These are phyloP conservation scores for Rhodamnia argentea DNA, from an alignment of 345 rosid genomes.

Conservation along the genomic window DNA sequence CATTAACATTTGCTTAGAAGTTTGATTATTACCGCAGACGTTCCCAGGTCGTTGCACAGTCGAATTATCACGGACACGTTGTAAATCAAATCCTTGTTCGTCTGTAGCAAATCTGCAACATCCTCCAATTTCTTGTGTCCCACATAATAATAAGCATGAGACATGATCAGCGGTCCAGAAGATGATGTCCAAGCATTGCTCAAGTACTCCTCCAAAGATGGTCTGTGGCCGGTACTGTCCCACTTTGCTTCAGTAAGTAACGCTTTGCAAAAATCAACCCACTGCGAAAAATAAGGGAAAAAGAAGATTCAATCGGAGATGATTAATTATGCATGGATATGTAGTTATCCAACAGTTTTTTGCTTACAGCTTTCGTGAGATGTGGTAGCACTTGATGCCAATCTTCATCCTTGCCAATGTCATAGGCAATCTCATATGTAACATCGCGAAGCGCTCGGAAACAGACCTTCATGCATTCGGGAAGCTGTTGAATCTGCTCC, in stretches of 20 bases:
- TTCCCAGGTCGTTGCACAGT: slow-evolving; percentile 40
- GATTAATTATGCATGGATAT: background rate
- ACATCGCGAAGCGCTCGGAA: slow-evolving; percentile 21
- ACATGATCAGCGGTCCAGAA: slow-evolving; percentile 21
- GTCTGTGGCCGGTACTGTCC: slow-evolving; percentile 16
- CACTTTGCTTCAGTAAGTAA: slow-evolving; percentile 41
- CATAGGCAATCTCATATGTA: slow-evolving; percentile 21
- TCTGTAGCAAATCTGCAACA: background rate
- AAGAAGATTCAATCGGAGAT: background rate
- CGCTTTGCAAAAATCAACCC: slow-evolving; percentile 42
- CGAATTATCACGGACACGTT: slow-evolving; percentile 28
- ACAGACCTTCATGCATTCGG: slow-evolving; percentile 37
- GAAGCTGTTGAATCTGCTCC: slow-evolving; percentile 10
- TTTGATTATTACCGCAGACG: slow-evolving; percentile 17
- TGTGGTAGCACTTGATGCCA: slow-evolving; percentile 10
- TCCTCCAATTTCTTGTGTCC: background rate
- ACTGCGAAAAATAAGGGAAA: slow-evolving; percentile 9
- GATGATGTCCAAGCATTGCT: slow-evolving; percentile 36
- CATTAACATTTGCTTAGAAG: background rate
- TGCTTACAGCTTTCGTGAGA: slow-evolving; percentile 28
- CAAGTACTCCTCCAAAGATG: slow-evolving; percentile 31
- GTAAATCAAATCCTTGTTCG: slow-evolving; percentile 15
- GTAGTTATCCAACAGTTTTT: background rate
- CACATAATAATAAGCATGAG: slow-evolving; percentile 9
- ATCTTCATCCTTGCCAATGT: slow-evolving; percentile 19